phyloP scores from a whole-genome alignment of 129 eudicot genomes.

The Solidago caesia region DNA sequence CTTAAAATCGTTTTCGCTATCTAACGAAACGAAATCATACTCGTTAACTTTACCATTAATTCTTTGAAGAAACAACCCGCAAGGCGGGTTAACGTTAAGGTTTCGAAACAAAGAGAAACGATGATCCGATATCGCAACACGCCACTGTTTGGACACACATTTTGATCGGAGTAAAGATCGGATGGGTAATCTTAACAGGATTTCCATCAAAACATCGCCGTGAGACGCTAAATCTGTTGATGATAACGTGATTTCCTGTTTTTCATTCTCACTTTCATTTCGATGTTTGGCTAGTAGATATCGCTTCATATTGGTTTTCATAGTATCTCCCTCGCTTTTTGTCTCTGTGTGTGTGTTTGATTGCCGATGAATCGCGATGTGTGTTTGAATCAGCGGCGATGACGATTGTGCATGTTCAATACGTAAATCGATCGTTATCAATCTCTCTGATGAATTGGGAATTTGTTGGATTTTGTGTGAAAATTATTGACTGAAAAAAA shows the following conservation, averaged over 20 bases:
- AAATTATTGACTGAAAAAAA: too few relatives aligned
- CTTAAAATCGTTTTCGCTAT: constrained; percentile 28
- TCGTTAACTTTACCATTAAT: constrained; percentile 3
- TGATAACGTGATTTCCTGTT: constrained; percentile 16
- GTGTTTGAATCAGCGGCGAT: neutral
- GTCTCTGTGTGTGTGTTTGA: too few relatives aligned
- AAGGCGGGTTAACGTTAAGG: constrained; percentile 35
- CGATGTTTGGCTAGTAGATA: constrained; percentile 19
- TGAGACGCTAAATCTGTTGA: constrained; percentile 32
- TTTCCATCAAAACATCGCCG: constrained; percentile 51
- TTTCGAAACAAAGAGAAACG: constrained; percentile 39
- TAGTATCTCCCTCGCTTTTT: neutral
- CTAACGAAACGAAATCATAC: constrained; percentile 33
- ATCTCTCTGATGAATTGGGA: too few relatives aligned
- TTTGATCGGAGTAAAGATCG: constrained; percentile 56
- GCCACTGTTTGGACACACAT: constrained; percentile 51
- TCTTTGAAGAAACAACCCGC: constrained; percentile 36
- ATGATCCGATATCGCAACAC: constrained; percentile 34
- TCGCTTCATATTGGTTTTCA: constrained; percentile 30
- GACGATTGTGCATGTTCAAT: too few relatives aligned
- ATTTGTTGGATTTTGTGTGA: too few relatives aligned
- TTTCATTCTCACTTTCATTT: constrained; percentile 4
- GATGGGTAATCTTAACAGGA: constrained; percentile 43
- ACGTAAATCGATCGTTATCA: too few relatives aligned
- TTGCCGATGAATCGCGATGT: neutral